A percentile compares a stretch with the other conserved stretches of the same genome.
Evolutionary conservation across 2,329 filamentous ascomycete genomes (phyloP).

Genomic region (Botrytis medusae): DNA sequence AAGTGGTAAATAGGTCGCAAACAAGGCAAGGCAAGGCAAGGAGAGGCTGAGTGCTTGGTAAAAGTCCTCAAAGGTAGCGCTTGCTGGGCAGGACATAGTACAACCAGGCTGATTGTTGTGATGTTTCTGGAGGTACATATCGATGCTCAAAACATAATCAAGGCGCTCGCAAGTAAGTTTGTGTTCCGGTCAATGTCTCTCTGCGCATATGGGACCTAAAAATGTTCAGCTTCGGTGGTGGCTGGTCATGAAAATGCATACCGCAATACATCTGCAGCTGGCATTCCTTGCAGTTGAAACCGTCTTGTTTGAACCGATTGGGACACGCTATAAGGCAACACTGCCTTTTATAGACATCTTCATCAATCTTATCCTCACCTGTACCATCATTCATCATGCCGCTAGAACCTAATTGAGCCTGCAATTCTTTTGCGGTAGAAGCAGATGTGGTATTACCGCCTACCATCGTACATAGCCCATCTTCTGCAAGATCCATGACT

Average conservation of each 20-base stretch:
- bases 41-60: background rate
- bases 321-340: background rate
- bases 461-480: background rate
- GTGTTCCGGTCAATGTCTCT: background rate
- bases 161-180: background rate
- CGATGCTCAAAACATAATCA: background rate
- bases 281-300: background rate
- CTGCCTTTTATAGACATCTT: conserved; percentile 41
- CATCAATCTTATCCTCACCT: conserved; percentile 81
- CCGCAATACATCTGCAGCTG: background rate
- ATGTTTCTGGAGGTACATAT: background rate
- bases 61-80: background rate
- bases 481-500: background rate
- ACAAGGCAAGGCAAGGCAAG: background rate
- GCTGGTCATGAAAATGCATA: background rate
- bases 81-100: background rate
- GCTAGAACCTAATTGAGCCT: conserved; percentile 66
- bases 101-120: background rate
- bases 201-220: background rate
- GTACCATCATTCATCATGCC: conserved; percentile 86
- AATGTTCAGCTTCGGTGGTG: background rate
- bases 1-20: no score
- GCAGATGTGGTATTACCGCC: conserved; percentile 60
- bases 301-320: background rate
- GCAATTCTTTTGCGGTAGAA: conserved; percentile 81